Evolutionary conservation across 768 basidiomycete species (phyloP).

Genomic region (Tephrocybe sp.): DNA sequence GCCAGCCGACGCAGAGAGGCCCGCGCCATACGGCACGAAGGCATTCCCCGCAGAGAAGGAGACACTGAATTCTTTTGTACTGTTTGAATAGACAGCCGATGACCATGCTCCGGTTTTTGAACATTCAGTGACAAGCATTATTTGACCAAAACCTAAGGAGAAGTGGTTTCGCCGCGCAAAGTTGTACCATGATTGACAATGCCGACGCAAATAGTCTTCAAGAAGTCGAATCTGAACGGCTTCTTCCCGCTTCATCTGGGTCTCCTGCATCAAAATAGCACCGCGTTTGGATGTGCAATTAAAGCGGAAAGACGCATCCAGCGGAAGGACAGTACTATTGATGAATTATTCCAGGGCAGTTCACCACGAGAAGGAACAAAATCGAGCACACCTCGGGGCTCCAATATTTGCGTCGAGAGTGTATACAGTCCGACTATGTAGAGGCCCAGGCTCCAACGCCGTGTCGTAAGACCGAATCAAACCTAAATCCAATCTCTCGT

Average conservation of each 20-base stretch:
- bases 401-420: constrained; percentile 6
- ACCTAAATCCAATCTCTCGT: constrained; percentile 4
- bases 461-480: constrained; percentile 1
- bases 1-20: constrained; percentile 1
- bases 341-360: background rate
- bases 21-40: background rate
- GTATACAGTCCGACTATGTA: constrained; percentile 11
- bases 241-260: constrained; percentile 10
- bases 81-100: constrained; percentile 18
- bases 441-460: constrained; percentile 13
- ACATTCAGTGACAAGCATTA: constrained; percentile 19
- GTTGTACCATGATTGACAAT: constrained; percentile 15
- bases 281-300: constrained; percentile 14
- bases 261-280: constrained; percentile 15
- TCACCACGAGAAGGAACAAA: background rate
- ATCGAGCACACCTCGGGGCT: constrained; percentile 1
- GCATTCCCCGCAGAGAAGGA: constrained; percentile 9
- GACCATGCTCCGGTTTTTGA: constrained; percentile 19
- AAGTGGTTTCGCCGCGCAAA: constrained; percentile 9
- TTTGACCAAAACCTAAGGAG: constrained; percentile 14
- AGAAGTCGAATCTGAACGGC: constrained; percentile 6
- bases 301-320: constrained; percentile 13
- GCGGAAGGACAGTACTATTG: constrained; percentile 6
- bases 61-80: constrained; percentile 12
- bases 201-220: constrained; percentile 8